Evolutionary conservation across 2,329 filamentous ascomycete genomes (phyloP).

Genomic region (Paecilomyces sp.): DNA sequence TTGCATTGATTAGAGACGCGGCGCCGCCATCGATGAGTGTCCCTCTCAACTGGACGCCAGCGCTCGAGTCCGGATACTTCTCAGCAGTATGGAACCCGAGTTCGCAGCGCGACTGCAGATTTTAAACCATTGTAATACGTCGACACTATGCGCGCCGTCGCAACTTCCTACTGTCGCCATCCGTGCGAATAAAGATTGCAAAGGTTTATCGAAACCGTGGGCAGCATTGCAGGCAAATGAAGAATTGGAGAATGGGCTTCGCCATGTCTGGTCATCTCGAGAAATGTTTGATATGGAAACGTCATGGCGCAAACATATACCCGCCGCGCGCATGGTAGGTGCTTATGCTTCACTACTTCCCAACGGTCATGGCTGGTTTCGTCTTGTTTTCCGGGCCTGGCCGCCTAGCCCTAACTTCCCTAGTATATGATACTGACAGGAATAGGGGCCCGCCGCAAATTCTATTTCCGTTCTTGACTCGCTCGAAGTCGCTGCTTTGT

Average conservation of each 20-base stretch:
- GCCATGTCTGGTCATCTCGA: background rate
- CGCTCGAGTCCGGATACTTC: background rate
- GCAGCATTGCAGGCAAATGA: background rate
- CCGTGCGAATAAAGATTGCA: background rate
- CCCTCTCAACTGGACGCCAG: background rate
- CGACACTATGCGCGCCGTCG: background rate
- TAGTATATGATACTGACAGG: background rate
- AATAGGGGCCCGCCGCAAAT: background rate
- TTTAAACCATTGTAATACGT: background rate
- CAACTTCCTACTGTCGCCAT: background rate
- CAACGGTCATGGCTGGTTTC: background rate
- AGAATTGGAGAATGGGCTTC: background rate
- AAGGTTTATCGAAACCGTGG: background rate
- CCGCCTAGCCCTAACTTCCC: background rate
- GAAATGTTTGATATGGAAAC: background rate
- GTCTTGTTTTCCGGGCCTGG: background rate
- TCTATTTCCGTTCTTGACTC: background rate
- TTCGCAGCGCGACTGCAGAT: background rate
- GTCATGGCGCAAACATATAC: background rate
- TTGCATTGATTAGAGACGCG: background rate
- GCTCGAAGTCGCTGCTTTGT: slow-evolving; percentile 4
- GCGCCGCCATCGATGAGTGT: slow-evolving; percentile 6
- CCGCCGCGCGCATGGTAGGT: background rate
- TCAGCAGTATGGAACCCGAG: slow-evolving; percentile 11
- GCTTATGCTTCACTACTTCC: background rate